These are phyloP conservation scores for Alternaria infectoria DNA, from an alignment of 2,329 filamentous ascomycete genomes.

Conservation along the genomic window DNA sequence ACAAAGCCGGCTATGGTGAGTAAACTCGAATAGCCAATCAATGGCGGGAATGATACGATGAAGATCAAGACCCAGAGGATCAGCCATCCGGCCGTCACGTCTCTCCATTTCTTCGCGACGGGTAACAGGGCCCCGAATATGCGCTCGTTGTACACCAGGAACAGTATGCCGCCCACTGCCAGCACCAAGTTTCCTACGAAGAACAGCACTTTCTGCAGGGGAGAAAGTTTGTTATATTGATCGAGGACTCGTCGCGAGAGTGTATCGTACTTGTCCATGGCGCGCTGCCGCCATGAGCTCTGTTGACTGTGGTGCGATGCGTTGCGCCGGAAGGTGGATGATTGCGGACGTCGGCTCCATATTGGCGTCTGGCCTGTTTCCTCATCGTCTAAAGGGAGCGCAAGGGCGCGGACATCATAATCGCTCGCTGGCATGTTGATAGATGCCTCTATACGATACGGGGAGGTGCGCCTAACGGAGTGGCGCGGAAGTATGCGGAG, in stretches of 20 bases:
- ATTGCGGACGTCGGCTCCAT: constrained; percentile 58
- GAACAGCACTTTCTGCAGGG: constrained; percentile 67
- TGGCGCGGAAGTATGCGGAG: constrained; percentile 18
- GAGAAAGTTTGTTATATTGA: constrained; percentile 63
- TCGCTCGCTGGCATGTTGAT: constrained; percentile 50
- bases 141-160: constrained; percentile 77
- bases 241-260: constrained; percentile 54
- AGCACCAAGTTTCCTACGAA: constrained; percentile 58
- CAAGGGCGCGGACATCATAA: constrained; percentile 61
- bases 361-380: constrained; percentile 57
- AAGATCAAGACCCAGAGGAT: constrained; percentile 80
- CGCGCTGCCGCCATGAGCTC: constrained; percentile 47
- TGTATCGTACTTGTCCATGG: constrained; percentile 53
- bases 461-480: constrained; percentile 10
- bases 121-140: constrained; percentile 80
- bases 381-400: constrained; percentile 57
- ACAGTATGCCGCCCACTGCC: constrained; percentile 67
- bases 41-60: constrained; percentile 79
- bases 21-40: constrained; percentile 85
- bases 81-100: constrained; percentile 71
- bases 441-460: not conserved
- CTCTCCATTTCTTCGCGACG: constrained; percentile 76
- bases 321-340: constrained; percentile 46
- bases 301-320: constrained; percentile 38
- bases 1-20: constrained; percentile 73